Evolutionary conservation across 2,329 filamentous ascomycete species (phyloP).

Genomic region (Ramichloridium luteum): DNA sequence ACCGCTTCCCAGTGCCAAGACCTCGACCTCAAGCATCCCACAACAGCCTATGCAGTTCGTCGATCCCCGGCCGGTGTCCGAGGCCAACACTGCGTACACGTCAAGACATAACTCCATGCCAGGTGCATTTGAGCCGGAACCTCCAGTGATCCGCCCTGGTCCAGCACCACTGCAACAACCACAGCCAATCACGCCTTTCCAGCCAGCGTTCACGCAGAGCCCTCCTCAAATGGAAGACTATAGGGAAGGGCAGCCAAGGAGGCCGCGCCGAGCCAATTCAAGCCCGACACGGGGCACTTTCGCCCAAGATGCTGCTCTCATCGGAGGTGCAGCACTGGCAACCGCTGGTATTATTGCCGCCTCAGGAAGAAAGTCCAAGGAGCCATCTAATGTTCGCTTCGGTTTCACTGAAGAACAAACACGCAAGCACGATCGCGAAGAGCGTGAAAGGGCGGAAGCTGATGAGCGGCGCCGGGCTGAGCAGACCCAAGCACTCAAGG

Average conservation of each 20-base stretch:
- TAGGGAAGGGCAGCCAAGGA: slow-evolving; percentile 5
- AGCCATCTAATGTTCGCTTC: slow-evolving; percentile 41
- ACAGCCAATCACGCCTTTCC: slow-evolving; percentile 61
- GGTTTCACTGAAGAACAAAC: slow-evolving; percentile 45
- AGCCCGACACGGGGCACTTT: slow-evolving; percentile 18
- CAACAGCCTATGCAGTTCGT: slow-evolving; percentile 48
- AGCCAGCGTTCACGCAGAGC: slow-evolving; percentile 19
- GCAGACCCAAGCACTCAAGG: slow-evolving; percentile 23
- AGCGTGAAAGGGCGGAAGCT: slow-evolving; percentile 10
- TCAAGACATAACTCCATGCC: slow-evolving; percentile 19
- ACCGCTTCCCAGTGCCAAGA: slow-evolving; percentile 32
- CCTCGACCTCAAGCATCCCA: slow-evolving; percentile 32
- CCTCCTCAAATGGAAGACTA: slow-evolving; percentile 6
- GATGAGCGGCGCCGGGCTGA: slow-evolving; percentile 21
- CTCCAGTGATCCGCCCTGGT: slow-evolving; percentile 39
- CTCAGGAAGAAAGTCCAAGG: slow-evolving; percentile 17
- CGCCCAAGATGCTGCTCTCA: slow-evolving; percentile 30
- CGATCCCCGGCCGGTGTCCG: slow-evolving; percentile 54
- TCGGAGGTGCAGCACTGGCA: slow-evolving; percentile 30
- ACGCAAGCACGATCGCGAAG: slow-evolving; percentile 34
- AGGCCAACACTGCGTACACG: slow-evolving; percentile 50
- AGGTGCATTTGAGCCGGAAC: slow-evolving; percentile 19
- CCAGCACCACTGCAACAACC: slow-evolving; percentile 71
- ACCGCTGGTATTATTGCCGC: slow-evolving; percentile 24
- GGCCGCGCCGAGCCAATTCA: slow-evolving; percentile 25